Base-by-base conservation (phyloP, 2,329 filamentous ascomycete species). In the Botrytis medusae region DNA sequence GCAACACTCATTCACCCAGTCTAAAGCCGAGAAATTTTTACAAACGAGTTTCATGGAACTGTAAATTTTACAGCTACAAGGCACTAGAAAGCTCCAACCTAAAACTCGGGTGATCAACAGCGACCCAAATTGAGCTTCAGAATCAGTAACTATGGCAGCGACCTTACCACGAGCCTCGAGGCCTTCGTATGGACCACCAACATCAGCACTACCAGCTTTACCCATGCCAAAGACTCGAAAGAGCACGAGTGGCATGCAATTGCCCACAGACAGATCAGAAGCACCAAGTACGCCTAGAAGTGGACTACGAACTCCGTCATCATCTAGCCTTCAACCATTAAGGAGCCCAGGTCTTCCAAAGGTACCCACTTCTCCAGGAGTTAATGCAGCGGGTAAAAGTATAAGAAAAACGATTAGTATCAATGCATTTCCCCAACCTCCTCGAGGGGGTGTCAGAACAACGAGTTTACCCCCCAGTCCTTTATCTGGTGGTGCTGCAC, bases 351-450 rank as follows among this genome's bases (percentile, higher is more conserved):
- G 86, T 68, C 82, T 91, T 18, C 87, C 89, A 8, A 85, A 88
- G 25, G 84, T 88, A 29, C 88, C 87, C 74, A 85, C 87, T 2
- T 82, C 86, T 9, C 86, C 89, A 14, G 85, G 84, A 51, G 83
- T 89, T 22, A 90, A 88, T 75, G 84, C 85, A 46, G 85, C 88
- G 8, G 89, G 90, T 40, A 95, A 91, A 82, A 89, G 91, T 1
- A 83, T 98, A 72, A 90, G 94, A 75, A 97, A 97, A 83, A 93
- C 93, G 1, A 92, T 97, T 79, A 98, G 95, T 86, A 97, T 98
- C 80, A 95, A 95, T 80, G 91, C 94, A 1, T 98, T 98, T 80
- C 95, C 95, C 44, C 93, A 97, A 76, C 95, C 95, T 22, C 95
- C 95, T 22, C 91, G 91, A 77, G 89, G 90, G 65, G 87, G 87